Evolutionary conservation across 352 stramenopile genomes (phyloP), one percentile per base, ranked within the genome.

Genomic region (Globisporangium nagaii): DNA sequence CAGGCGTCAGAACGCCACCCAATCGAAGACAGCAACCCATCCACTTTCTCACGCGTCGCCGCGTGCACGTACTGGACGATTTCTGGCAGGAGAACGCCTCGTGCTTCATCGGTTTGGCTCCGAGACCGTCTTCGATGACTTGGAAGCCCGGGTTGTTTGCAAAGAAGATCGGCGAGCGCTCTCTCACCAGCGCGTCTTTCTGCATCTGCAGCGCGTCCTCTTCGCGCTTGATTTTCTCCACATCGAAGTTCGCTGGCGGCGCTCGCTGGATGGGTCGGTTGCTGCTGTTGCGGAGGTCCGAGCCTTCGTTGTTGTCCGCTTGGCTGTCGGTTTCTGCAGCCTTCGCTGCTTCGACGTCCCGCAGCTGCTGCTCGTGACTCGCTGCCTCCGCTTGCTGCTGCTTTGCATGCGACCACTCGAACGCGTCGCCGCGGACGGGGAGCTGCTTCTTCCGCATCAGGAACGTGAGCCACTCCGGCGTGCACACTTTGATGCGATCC

Each of bases 11-110:
- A n/a, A n/a, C n/a, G n/a, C n/a, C n/a, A n/a, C n/a, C n/a, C n/a
- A n/a, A n/a, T n/a, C n/a, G n/a, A n/a, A n/a, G n/a, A 13, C 7
- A 5, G 3, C 19, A 46, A 50, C 12, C 2, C 2, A 3, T n/a
- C n/a, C n/a, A n/a, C n/a, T n/a, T n/a, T n/a, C n/a, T n/a, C n/a
- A 2, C 24, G 5, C 1, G 13, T 15, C 24, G 48, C 12, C 2
- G 49, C 2, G 5, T n/a, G 17, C n/a, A 59, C 66, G 32, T 71
- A 91, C 84, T 66, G 49, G 77, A 90, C 2, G 84, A 84, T 25
- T 75, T 84, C 55, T 88, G 80, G 35, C 79, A 91, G 4, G 85
- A 73, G 46, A 91, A 91, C 0, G 66, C 63, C 39, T 86, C 70
- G 15, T 60, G 58, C 45, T 79, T 84, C 35, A 84, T 28, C 19